A percentile compares a stretch with the other conserved stretches of the same genome.
phyloP scores from a whole-genome alignment of 2,329 filamentous ascomycete genomes.

The Sclerotiophoma versabilis region DNA sequence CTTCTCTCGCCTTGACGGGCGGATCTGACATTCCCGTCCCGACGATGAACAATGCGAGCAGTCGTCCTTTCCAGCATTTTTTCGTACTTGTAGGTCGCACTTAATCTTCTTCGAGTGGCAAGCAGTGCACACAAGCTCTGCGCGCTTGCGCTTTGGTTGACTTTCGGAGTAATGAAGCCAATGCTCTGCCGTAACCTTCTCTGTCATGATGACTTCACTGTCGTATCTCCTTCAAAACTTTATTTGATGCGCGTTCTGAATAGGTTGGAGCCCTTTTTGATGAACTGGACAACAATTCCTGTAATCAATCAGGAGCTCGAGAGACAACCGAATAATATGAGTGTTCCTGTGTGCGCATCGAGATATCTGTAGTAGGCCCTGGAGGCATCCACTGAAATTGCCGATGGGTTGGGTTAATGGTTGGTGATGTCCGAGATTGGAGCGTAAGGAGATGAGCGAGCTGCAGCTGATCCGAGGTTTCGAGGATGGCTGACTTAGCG shows the following conservation, averaged over 20 bases:
- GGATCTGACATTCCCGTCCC: constrained; percentile 20
- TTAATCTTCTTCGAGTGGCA: constrained; percentile 33
- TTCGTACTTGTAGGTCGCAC: constrained; percentile 25
- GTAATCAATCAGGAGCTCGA: constrained; percentile 1
- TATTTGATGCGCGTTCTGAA: background rate
- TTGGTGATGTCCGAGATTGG: background rate
- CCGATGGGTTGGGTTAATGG: background rate
- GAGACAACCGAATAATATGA: background rate
- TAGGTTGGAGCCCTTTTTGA: background rate
- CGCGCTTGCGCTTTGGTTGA: constrained; percentile 26
- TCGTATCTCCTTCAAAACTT: background rate
- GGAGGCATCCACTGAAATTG: background rate
- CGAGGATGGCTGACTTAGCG: background rate
- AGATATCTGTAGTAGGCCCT: background rate
- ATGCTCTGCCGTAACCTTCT: constrained; percentile 13
- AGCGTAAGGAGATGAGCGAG: background rate
- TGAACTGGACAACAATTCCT: background rate
- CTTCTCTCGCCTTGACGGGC: constrained; percentile 28
- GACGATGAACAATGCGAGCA: constrained; percentile 23
- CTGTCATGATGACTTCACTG: background rate
- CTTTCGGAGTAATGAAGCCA: constrained; percentile 27
- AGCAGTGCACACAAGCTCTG: constrained; percentile 27
- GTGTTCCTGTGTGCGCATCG: background rate
- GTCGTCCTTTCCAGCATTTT: constrained; percentile 15
- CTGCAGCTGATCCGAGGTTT: background rate